Base-by-base conservation (phyloP, 192 early-diverging fungal species). In the Linnemannia schmuckeri region DNA sequence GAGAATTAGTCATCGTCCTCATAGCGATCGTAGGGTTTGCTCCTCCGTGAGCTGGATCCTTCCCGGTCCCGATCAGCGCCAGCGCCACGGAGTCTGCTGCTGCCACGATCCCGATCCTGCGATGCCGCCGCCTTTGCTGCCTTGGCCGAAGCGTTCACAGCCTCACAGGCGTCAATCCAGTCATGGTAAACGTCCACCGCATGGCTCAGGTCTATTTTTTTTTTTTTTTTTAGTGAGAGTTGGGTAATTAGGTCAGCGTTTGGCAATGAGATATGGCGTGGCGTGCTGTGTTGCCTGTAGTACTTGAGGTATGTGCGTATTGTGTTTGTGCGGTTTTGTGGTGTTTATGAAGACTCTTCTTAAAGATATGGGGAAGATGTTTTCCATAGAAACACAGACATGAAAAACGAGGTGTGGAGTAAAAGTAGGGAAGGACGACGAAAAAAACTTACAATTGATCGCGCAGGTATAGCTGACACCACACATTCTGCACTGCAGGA, bases 101-200 rank as follows among this genome's bases (percentile, higher is more conserved):
- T 82, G 49, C 75, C 76, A 17, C 81, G 76, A 35, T 74, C 77
- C 37, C 82, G 77, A 54, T 82, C 81, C 70, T 82, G 80, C 61
- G 61, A 66, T 52, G 83, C 83, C 47, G 83, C 83, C 47, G 49
- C 40, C 80, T 81, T 81, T 27, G 79, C 79, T 22, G 85, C 85
- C 41, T 87, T 87, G n/a, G 79, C 79, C 2, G 85, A 77, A 8
- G 85, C 76, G 37, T 87, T 87, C 15, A 87, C 85, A 54, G 93
- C 90, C 79, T 97, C 96, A 80, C 95, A 96, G 1, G 97, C 95
- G 88, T 99, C 98, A 42, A 99, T 93, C 97, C 97, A 99, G 74
- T 95, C 96, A 55, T 93, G 93, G 76, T 99, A 99, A 9, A 99
- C 96, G 87, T 99, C 98, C 24, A 97, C 93, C 7, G 97, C 92